Evolutionary conservation across 1,139 yeast species (phyloP), one percentile per base, ranked within the genome.

Genomic region (Komagataea norvegica): DNA sequence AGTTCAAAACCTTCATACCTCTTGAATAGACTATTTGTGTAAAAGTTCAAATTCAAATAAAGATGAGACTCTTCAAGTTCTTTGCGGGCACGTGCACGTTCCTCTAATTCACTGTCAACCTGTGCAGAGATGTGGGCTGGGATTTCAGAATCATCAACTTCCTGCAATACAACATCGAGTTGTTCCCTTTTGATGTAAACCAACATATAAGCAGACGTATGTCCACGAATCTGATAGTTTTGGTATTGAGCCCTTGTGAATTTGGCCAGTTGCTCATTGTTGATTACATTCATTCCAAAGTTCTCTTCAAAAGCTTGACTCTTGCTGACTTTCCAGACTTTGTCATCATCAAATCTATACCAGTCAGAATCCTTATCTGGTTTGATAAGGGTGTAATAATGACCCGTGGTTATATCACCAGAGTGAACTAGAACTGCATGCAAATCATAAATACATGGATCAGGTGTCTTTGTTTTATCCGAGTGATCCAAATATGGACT

Each of bases 341-440:
- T 77, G 54, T 91, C 98, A 59, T 91, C 99, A 59, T 91, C 98
- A 65, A 89, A 91, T 55, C 91, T 73, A 57, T 75, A 80, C 99
- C 98, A 93, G 17, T 76, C 66, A 40, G 79, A 77, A 29, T 74
- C 73, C 8, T 74, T 67, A 25, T 72, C 71, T 3, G 98, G 97
- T 57, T 82, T 88, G 40, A 93, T 79, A 77, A 91, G 73, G 0
- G 98, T 93, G 57, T 91, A 91, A 59, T 91, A 91, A 57, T 91
- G 99, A 18, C 99, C 99, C 37, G 91, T 86, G 17, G 95, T 85
- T 38, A 91, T 81, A 55, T 89, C 95, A 44, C 99, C 99, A 37
- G 89, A 84, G 57, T 91, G 99, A 6, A 91, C 97, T 42, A 91
- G 68, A 3, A 93, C 98, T 8, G 96, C 96, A 57, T 91, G 96